Evolutionary conservation across 2,329 filamentous ascomycete species (phyloP).

Genomic region (Fusarium tanahbumbuense): DNA sequence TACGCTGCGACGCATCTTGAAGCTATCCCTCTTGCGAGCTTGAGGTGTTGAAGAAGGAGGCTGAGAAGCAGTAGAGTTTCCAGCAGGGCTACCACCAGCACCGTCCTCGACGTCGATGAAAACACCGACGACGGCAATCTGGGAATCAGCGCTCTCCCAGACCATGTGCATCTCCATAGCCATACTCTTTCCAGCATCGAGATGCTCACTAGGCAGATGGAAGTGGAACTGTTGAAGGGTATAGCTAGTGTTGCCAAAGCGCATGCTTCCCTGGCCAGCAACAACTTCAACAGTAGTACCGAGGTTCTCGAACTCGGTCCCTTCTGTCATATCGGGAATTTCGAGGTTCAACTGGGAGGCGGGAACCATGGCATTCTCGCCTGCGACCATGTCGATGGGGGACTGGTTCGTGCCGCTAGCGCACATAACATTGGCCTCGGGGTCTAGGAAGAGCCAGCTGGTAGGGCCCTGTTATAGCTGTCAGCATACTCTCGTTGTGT

Average conservation of each 20-base stretch:
- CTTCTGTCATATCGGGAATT: conserved; percentile 52
- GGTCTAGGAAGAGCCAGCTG: conserved; percentile 62
- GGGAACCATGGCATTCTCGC: conserved; percentile 44
- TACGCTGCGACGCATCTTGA: conserved; percentile 14
- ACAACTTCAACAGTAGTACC: conserved; percentile 63
- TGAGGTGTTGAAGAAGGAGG: not conserved
- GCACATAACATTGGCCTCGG: conserved; percentile 58
- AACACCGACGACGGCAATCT: conserved; percentile 49
- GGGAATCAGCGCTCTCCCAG: conserved; percentile 38
- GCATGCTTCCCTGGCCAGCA: conserved; percentile 55
- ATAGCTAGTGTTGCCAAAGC: conserved; percentile 55
- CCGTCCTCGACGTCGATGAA: conserved; percentile 44
- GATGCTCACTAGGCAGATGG: conserved; percentile 70
- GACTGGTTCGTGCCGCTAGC: conserved; percentile 63
- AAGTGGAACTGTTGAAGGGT: conserved; percentile 68
- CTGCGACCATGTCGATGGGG: conserved; percentile 62
- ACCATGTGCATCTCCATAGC: conserved; percentile 51
- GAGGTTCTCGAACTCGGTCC: conserved; percentile 61
- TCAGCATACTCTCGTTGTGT: conserved; percentile 1
- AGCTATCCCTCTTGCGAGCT: conserved; percentile 6
- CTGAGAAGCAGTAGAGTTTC: conserved; percentile 8
- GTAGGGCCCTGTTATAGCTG: conserved; percentile 55
- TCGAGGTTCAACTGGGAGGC: conserved; percentile 50
- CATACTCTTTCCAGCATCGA: conserved; percentile 54
- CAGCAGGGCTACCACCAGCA: conserved; percentile 1